Evolutionary conservation across 768 basidiomycete species (phyloP), one percentile per base, ranked within the genome.

Genomic region (Imleria badia): DNA sequence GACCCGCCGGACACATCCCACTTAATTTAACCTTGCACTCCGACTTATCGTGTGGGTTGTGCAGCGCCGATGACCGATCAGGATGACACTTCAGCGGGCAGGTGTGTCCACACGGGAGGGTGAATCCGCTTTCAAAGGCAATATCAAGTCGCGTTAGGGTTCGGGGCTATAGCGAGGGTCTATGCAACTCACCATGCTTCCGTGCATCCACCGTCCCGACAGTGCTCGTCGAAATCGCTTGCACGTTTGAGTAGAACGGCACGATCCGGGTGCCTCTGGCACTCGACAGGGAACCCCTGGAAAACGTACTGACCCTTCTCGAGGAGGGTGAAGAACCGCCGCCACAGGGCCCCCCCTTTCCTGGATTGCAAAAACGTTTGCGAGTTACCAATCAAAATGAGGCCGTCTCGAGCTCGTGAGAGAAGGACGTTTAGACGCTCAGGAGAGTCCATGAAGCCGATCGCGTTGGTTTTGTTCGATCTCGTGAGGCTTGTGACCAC

Each of bases 341-440:
- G 22, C 64, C 63, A 66, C 34, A 64, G 57, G 0, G 46, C 35
- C 0, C 57, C 64, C 0, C 63, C 63, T 26, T 39, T 51, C 44
- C 19, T 62, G 38, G 63, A 62, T 3, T 29, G n/a, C 29, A 70
- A 65, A 69, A 87, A 87, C 0, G 86, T 89, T 2, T 77, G 58
- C 0, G 78, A 68, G 56, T 88, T 87, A 4, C 87, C 87, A 19
- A 89, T 77, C 66, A 89, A 75, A 43, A 89, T 81, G 10, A 87
- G 69, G 0, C 76, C 82, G 61, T 87, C 71, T 5, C 86, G 77
- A 12, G 86, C 84, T 2, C 87, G 81, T 1, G 87, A 88, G 19
- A 89, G 75, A 3, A 89, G 72, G 22, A 89, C 87, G 51, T 86
- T 89, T 23, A 88, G 70, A 11, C 87, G 80, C 67, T 89, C 83